Percentiles rank a stretch among this genome's conserved stretches.
phyloP scores from a whole-genome alignment of 1,284 basidiomycete genomes.

The Cutaneotrichosporon arboriforme region DNA sequence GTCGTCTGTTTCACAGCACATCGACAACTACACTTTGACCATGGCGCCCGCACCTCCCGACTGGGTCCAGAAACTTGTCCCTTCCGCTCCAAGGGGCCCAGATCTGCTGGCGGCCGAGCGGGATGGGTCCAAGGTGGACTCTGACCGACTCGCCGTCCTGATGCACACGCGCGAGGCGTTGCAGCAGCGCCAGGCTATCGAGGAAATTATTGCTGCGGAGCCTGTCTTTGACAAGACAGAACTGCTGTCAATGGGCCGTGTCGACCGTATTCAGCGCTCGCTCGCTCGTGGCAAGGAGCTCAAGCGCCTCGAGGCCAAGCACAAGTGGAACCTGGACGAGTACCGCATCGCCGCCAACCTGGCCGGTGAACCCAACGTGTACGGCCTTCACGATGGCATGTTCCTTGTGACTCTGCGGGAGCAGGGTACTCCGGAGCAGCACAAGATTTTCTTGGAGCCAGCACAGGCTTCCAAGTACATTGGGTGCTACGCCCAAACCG shows the following conservation, averaged over 20 bases:
- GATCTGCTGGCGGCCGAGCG: constrained; percentile 19
- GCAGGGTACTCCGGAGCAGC: constrained; percentile 19
- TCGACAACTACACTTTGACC: background rate
- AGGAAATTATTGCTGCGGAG: constrained; percentile 7
- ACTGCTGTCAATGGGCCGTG: constrained; percentile 21
- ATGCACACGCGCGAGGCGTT: constrained; percentile 13
- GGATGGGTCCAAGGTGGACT: constrained; percentile 8
- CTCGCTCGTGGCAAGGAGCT: constrained; percentile 20
- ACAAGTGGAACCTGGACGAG: constrained; percentile 15
- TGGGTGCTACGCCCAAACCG: constrained; percentile 57
- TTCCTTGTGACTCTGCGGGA: constrained; percentile 16
- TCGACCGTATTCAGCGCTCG: constrained; percentile 17
- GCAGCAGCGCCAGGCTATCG: background rate
- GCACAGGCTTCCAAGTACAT: constrained; percentile 37
- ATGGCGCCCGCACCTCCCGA: constrained; percentile 20
- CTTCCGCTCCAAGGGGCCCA: constrained; percentile 14
- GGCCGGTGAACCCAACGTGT: constrained; percentile 16
- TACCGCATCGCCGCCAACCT: constrained; percentile 12
- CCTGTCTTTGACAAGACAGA: constrained; percentile 15
- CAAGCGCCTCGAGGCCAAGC: constrained; percentile 13
- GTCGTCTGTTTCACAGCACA: background rate
- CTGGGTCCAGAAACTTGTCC: constrained; percentile 24
- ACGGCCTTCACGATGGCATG: constrained; percentile 20
- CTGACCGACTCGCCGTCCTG: constrained; percentile 8
- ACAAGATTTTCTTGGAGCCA: constrained; percentile 20